These are phyloP conservation scores for Epichloe sibirici DNA, from an alignment of 2,329 filamentous ascomycete species.

Conservation along the genomic window DNA sequence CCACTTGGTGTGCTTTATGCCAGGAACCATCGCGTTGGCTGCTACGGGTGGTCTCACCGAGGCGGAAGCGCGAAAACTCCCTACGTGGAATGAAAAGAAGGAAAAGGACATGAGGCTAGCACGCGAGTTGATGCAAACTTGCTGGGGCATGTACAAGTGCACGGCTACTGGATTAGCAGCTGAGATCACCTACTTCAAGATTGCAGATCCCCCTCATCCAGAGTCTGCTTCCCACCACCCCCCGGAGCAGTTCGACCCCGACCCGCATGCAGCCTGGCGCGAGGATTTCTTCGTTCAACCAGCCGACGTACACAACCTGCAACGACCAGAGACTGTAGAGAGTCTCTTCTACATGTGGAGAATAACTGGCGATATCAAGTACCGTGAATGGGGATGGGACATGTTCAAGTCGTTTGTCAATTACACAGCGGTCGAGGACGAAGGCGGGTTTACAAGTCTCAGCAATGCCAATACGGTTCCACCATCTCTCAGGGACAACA, in stretches of 20 bases:
- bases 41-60: slow-evolving; percentile 71
- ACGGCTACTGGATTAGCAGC: slow-evolving; percentile 85
- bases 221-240: slow-evolving; percentile 39
- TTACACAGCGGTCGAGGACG: slow-evolving; percentile 67
- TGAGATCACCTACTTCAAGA: slow-evolving; percentile 86
- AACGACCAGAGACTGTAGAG: slow-evolving; percentile 94
- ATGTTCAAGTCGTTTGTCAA: slow-evolving; percentile 92
- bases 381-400: slow-evolving; percentile 95
- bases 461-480: slow-evolving; percentile 62
- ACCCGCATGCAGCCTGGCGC: slow-evolving; percentile 52
- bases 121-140: slow-evolving; percentile 86
- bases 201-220: slow-evolving; percentile 52
- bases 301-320: slow-evolving; percentile 85
- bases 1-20: slow-evolving; percentile 94
- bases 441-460: slow-evolving; percentile 72
- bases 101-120: slow-evolving; percentile 83
- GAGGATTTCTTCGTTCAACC: slow-evolving; percentile 67
- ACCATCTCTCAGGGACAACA: slow-evolving; percentile 65
- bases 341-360: slow-evolving; percentile 97
- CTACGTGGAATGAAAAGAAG: slow-evolving; percentile 64
- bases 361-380: slow-evolving; percentile 80
- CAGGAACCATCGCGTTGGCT: slow-evolving; percentile 83
- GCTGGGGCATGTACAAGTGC: slow-evolving; percentile 92
- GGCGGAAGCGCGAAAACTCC: slow-evolving; percentile 57
- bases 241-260: slow-evolving; percentile 37